Base-by-base conservation (phyloP, 192 early-diverging fungal species). In the Chytriomyces confervae region DNA sequence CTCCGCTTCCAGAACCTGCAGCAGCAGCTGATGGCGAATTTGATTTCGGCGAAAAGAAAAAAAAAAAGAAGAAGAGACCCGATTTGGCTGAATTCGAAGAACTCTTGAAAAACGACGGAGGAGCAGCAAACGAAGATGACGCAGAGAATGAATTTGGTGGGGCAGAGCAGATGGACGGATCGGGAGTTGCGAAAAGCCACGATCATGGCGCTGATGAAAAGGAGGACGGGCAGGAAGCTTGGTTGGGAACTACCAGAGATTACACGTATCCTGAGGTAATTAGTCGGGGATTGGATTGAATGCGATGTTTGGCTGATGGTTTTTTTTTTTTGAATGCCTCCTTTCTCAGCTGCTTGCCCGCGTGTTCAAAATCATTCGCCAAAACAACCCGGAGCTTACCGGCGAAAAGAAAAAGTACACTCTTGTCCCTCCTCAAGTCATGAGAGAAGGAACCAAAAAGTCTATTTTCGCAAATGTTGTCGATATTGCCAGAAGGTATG, bases 361-460 rank as follows among this genome's bases (percentile, higher is more conserved):
- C 72, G 93, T 98, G 50, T 99, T 95, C 86, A 90, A 91, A 78
- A 92, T 95, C 36, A 88, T 98, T 72, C 92, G 91, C 57, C 91
- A 94, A 77, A 98, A 96, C 84, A 97, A 99, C 88, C 93, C 95
- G 23, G 95, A 96, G 62, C 87, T 97, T 60, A 91, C 85, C 36
- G 95, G 95, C 72, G 95, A 96, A 79, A 96, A 96, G 91, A 92
- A 93, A 82, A 90, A 91, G 83, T 97, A 95, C 89, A 96, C 92
- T 24, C 94, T 99, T 81, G 93, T 92, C 20, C 95, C 97, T 67
- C 98, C 98, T 18, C 91, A 93, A 69, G 90, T 99, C 62, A 82
- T 86, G 74, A 89, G 94, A 61, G 98, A 98, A 83, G 97, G 98
- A 74, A 94, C 91, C 82, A 97, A 97, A 89, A 97, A 97, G 86